A percentile compares a stretch with the other conserved stretches of the same genome.
Evolutionary conservation across 345 rosid genomes (phyloP).

Genomic region (Populus davidiana): DNA sequence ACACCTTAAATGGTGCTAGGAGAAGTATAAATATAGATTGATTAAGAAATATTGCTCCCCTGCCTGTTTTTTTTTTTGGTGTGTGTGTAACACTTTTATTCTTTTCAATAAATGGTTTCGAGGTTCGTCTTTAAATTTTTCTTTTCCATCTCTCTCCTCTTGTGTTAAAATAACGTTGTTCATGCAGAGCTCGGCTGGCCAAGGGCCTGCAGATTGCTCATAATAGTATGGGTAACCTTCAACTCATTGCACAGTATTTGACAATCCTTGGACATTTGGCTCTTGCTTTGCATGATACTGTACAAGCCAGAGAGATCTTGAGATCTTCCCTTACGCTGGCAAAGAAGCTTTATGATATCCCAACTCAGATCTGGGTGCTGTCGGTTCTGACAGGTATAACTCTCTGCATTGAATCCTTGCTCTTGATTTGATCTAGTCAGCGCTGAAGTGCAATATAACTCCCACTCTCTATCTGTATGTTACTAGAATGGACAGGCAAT

Average conservation of each 20-base stretch:
- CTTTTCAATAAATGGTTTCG: neutral
- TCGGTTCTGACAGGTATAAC: slow-evolving; percentile 74
- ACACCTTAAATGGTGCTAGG: neutral
- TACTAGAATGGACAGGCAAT: neutral
- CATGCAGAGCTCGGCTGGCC: slow-evolving; percentile 80
- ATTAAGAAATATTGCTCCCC: neutral
- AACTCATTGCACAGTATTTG: slow-evolving; percentile 89
- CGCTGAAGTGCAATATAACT: neutral
- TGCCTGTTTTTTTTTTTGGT: neutral
- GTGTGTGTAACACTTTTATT: no score
- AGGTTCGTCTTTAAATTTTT: neutral
- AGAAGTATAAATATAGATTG: neutral
- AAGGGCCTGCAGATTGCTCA: slow-evolving; percentile 94
- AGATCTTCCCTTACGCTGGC: slow-evolving; percentile 88
- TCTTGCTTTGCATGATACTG: slow-evolving; percentile 85
- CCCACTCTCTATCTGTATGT: neutral
- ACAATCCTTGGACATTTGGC: slow-evolving; percentile 89
- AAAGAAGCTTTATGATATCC: slow-evolving; percentile 82
- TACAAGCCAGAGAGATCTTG: slow-evolving; percentile 90
- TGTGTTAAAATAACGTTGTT: slow-evolving; percentile 9
- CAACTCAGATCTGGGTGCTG: slow-evolving; percentile 95
- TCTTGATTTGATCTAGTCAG: neutral
- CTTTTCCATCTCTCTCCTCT: neutral
- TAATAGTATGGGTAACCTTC: slow-evolving; percentile 88
- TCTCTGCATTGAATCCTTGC: neutral